Conservation (phyloP, 768 basidiomycete species). For the Leccinum barrowsii region DNA sequence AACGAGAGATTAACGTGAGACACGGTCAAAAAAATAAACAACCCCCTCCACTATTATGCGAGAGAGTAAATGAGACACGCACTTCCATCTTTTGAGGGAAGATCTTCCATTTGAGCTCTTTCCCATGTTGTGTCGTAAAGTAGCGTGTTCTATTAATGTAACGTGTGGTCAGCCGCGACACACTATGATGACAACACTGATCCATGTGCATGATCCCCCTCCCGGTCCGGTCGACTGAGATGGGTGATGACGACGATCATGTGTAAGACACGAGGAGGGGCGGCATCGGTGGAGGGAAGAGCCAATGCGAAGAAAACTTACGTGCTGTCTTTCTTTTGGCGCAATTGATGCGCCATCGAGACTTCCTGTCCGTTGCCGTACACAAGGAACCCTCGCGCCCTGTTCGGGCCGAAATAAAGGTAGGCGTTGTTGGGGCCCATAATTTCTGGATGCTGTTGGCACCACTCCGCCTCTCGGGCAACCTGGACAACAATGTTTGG, state of each 20-base stretch:
- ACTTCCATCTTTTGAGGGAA: constrained; percentile 67
- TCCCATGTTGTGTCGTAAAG: constrained; percentile 67
- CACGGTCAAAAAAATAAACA: background rate
- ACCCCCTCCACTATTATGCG: background rate
- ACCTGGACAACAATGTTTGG: constrained; percentile 65
- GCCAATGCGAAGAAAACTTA: constrained; percentile 36
- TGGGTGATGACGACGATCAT: background rate
- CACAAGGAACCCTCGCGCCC: constrained; percentile 56
- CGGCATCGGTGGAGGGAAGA: background rate
- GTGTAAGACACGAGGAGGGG: no score
- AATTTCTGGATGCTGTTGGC: constrained; percentile 61
- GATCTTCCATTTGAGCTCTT: constrained; percentile 75
- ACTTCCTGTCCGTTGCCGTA: constrained; percentile 62
- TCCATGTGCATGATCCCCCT: background rate
- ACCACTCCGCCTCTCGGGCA: constrained; percentile 63
- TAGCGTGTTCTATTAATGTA: constrained; percentile 56
- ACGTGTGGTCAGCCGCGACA: background rate
- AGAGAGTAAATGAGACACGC: background rate
- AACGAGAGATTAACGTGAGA: constrained; percentile 3
- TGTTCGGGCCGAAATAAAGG: constrained; percentile 70
- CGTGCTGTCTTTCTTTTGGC: constrained; percentile 63
- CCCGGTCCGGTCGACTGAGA: background rate
- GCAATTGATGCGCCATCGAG: constrained; percentile 55
- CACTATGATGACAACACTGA: background rate
- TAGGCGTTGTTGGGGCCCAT: constrained; percentile 81